These are phyloP conservation scores for Sugiyamaella sp. DNA, from an alignment of 1,139 yeast genomes.

Conservation along the genomic window DNA sequence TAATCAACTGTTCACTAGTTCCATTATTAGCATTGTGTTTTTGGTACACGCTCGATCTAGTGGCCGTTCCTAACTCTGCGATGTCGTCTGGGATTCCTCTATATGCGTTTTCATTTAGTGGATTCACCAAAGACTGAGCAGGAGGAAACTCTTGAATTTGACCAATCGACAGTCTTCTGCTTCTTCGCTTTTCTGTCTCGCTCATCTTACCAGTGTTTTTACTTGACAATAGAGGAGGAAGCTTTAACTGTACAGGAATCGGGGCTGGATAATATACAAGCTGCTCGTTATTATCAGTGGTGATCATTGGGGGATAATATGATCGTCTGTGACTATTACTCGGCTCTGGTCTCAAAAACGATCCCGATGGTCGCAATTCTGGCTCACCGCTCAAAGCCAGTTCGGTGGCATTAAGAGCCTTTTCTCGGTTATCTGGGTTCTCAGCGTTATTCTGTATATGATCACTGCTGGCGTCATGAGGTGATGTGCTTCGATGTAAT, in stretches of 20 bases:
- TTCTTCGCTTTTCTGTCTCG: constrained; percentile 13
- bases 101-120: constrained; percentile 14
- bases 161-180: constrained; percentile 16
- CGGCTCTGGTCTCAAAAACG: constrained; percentile 14
- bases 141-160: constrained; percentile 10
- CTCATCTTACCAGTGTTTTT: constrained; percentile 25
- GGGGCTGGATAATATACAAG: constrained; percentile 38
- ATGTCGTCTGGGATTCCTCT: constrained; percentile 19
- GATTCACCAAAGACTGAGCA: constrained; percentile 12
- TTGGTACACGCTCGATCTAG: constrained; percentile 10
- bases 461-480: not conserved
- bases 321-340: constrained; percentile 12
- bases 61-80: constrained; percentile 8
- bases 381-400: constrained; percentile 2
- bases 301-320: constrained; percentile 22
- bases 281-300: constrained; percentile 27
- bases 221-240: constrained; percentile 29
- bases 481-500: not conserved
- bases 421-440: not conserved
- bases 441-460: not conserved
- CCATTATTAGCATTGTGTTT: constrained; percentile 9
- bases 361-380: not conserved
- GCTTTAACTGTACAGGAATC: constrained; percentile 14
- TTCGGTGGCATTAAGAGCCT: constrained; percentile 9
- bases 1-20: constrained; percentile 7